Evolutionary conservation across 2,329 filamentous ascomycete genomes (phyloP), one percentile per base, ranked within the genome.

Genomic region (Phoma sp.): DNA sequence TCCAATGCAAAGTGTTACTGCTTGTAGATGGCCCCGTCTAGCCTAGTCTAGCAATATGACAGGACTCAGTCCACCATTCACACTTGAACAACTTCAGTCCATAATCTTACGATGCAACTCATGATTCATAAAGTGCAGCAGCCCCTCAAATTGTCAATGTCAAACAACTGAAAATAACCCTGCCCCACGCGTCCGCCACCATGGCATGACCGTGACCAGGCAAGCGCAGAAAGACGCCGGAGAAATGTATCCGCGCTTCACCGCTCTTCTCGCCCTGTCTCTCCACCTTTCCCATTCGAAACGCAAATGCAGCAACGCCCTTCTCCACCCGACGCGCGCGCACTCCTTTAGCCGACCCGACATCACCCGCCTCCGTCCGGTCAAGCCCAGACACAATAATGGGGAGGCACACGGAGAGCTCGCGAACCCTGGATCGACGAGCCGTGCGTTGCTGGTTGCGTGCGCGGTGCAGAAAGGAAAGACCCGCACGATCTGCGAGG

Each of bases 31-130:
- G 48, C 38, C 38, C n/a, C 40, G 32, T 44, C 29, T 25, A 48
- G 48, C 44, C 17, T 51, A 51, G 52, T 38, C 41, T 38, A 47
- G 41, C 43, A 37, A 51, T 51, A 51, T 49, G 41, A 45, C 41
- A 50, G 52, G 52, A 55, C 46, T 51, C 37, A 43, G 52, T 55
- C 52, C 52, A 55, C 52, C 52, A 51, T 55, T 47, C 24, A 55
- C 52, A 55, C 32, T 55, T 55, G 41, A 55, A 43, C 32, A 32
- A 50, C 36, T 19, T 43, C 47, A 38, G 17, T 45, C 45, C 31
- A 40, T 46, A 50, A 55, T 50, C 41, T 46, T 36, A 44, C 45
- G 46, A 44, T 50, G 45, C 52, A 55, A 13, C 41, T 50, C 45
- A 45, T 55, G 52, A 55, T 50, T 55, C 52, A 50, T 36, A 22